These are phyloP conservation scores for Diaporthe vaccinii DNA, from an alignment of 2,329 filamentous ascomycete genomes.

Conservation along the genomic window DNA sequence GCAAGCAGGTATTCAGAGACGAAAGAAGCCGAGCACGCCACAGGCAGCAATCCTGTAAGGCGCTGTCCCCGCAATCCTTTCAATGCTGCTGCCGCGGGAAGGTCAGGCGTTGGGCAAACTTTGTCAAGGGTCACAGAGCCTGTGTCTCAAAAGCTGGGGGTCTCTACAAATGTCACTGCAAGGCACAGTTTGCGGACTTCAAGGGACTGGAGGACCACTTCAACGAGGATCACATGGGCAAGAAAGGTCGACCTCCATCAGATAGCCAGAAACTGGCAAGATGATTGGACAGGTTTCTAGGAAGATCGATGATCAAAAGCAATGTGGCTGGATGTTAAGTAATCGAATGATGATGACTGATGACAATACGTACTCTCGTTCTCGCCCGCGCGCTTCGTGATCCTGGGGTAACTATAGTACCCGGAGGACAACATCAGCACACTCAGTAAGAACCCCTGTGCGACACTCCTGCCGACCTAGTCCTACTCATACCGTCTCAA, in stretches of 20 bases:
- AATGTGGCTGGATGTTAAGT: not conserved
- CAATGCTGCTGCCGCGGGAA: not conserved
- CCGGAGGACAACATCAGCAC: not conserved
- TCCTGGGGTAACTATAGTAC: not conserved
- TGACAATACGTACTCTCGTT: not conserved
- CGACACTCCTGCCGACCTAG: not conserved
- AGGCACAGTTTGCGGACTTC: not conserved
- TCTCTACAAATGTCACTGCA: not conserved
- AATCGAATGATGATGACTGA: not conserved
- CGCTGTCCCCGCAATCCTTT: not conserved
- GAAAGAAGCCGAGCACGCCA: slow-evolving; percentile 1
- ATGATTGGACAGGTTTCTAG: not conserved
- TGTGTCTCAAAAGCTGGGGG: not conserved
- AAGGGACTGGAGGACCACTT: not conserved
- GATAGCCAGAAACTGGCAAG: not conserved
- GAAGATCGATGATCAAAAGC: not conserved
- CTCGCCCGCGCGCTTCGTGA: not conserved
- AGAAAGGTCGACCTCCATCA: not conserved
- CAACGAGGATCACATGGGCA: not conserved
- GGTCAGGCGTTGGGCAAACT: not conserved
- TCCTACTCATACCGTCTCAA: not conserved
- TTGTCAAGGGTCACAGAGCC: not conserved
- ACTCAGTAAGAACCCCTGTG: not conserved
- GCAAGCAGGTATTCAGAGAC: not conserved
- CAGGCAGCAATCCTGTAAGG: not conserved